Conservation (phyloP, 2,329 filamentous ascomycete genomes). For the Fusarium compactum region DNA sequence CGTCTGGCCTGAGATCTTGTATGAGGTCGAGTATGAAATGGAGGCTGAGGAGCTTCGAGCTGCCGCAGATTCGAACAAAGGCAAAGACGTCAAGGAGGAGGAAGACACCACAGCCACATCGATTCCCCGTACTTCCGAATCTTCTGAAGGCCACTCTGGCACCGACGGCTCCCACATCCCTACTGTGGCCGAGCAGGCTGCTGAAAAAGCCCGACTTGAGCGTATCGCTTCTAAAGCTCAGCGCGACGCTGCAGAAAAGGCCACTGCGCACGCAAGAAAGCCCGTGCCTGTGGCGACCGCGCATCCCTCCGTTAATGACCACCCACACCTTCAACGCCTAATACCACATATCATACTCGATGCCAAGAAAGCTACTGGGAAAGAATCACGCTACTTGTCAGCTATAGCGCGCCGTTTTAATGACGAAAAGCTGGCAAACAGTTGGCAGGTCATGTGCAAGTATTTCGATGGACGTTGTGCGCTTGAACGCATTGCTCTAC, state of each 20-base stretch:
- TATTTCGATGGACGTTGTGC: conserved; percentile 90
- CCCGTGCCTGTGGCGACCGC: conserved; percentile 61
- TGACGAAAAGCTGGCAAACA: conserved; percentile 69
- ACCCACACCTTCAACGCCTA: conserved; percentile 68
- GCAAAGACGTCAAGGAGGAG: conserved; percentile 44
- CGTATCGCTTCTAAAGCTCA: conserved; percentile 68
- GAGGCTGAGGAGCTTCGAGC: conserved; percentile 72
- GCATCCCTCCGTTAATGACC: conserved; percentile 68
- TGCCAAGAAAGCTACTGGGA: conserved; percentile 81
- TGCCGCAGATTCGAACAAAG: conserved; percentile 46
- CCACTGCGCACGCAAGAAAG: conserved; percentile 66
- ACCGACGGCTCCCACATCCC: conserved; percentile 43
- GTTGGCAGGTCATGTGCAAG: conserved; percentile 80
- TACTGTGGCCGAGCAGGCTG: conserved; percentile 67
- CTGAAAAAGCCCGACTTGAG: conserved; percentile 71
- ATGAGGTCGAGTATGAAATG: conserved; percentile 79
- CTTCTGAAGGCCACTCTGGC: conserved; percentile 44
- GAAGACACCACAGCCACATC: conserved; percentile 34
- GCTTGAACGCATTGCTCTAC: conserved; percentile 86
- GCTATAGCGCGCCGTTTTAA: conserved; percentile 67
- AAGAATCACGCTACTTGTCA: conserved; percentile 79
- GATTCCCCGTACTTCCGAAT: conserved; percentile 43
- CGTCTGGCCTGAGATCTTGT: conserved; percentile 84
- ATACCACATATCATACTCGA: conserved; percentile 78
- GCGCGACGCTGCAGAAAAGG: conserved; percentile 67